Base-by-base conservation (phyloP, 164 flowering plant genomes). In the Macadamia integrifolia region DNA sequence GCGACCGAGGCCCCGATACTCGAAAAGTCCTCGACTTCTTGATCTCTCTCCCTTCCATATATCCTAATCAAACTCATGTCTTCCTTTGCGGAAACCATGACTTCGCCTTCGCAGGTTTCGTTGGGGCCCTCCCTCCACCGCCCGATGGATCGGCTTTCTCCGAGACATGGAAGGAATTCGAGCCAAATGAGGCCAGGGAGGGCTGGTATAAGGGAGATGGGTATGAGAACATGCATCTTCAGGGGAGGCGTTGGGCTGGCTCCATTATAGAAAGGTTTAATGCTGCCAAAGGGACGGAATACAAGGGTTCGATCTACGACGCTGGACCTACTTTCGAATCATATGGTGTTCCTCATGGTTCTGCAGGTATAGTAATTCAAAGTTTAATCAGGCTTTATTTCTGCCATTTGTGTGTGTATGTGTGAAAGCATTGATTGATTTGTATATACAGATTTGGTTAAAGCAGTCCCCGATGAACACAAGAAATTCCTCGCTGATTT, bases 51-150 rank as follows among this genome's bases (percentile, higher is more conserved):
- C 97, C 92, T 43, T 74, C 87, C 14, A 71, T 52, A 6, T 84
- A 88, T 82, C 96, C 95, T 0, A 59, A 76, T n/a, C 98, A 91
- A 60, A 76, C 80, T 63, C 98, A 93, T 68, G 91, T 93, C 2
- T 93, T 84, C 78, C 86, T 93, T 55, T 72, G 89, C 63, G 98
- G 98, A 7, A 93, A 93, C 84, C 98, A 93, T 66, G 98, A 93
- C 72, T 65, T 90, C 56, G 97, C 92, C 6, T 90, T 93, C 67
- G 84, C 96, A 0, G 98, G 92, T 0, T 93, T 93, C 63, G 60
- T 91, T 2, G 85, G 91, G 1, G 76, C 74, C 29, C 73, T 94
- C 15, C 93, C 93, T 23, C 62, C 66, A 17, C 93, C 94, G 14
- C 71, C 75, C 5, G 85, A 80, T 61, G 89, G 84, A 55, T 78